Evolutionary conservation across 306 rosid genomes (phyloP), one percentile per base, ranked within the genome.

Genomic region (Begonia fuchsioides): DNA sequence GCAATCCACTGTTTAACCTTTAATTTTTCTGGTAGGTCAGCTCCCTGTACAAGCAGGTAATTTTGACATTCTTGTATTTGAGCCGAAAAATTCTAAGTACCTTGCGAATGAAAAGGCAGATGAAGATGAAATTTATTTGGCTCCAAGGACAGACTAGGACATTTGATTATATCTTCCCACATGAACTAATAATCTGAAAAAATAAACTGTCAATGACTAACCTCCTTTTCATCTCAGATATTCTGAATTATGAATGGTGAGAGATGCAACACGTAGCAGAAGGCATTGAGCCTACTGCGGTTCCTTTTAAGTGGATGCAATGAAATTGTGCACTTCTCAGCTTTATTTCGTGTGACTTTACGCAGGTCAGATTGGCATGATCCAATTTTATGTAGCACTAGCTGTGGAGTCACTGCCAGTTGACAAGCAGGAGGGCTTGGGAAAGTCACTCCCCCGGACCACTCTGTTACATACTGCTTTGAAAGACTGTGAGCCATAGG

Each of bases 401-500:
- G 95, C 95, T 49, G 95, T 70, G 46, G 84, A 81, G 38, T 76
- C 88, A 62, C 71, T 75, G 59, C 66, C 54, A 39, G 92, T 58
- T 60, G 90, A 54, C 69, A 72, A 71, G 72, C 67, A 66, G 63
- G 70, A 51, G 39, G 81, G 50, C 73, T 67, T 90, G 18, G 85
- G 69, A 50, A 70, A 54, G 62, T 90, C 92, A 48, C 68, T 84
- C 70, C 92, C 94, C 67, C 95, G 75, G 44, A 92, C 83, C 38
- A 85, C 86, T 49, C 96, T 82, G 76, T 73, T 92, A 70, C 66
- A 73, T 54, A 63, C 67, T 60, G 73, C 86, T 74, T 92, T 92
- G 71, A 92, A 92, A 18, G 96, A 82, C 79, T 85, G 93, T 56
- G 98, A 85, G 55, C 94, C 85, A 51, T 92, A 70, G 13, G 98